Evolutionary conservation across 2,329 filamentous ascomycete genomes (phyloP), one percentile per base, ranked within the genome.

Genomic region (Neonectria punicea): DNA sequence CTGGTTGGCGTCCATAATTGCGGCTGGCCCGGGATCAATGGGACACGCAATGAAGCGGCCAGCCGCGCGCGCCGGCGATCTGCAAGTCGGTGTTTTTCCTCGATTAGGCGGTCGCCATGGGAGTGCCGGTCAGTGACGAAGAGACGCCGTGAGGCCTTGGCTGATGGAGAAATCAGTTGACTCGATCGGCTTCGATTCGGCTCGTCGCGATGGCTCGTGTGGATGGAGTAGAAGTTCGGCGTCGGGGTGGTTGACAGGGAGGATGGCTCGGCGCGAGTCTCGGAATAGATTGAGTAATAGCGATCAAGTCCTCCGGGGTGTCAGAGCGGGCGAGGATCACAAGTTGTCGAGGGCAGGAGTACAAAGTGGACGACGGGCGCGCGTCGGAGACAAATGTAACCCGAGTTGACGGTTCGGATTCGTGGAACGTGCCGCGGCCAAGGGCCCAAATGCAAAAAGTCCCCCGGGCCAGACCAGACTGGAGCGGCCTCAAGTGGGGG

Each of bases 61-160:
- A 73, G 74, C 72, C 73, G 72, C 73, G 73, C 66, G 67, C 63
- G 61, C 68, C 67, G 70, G 62, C 41, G 70, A 68, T 66, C 66
- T 66, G 64, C 57, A 57, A 70, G 62, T 66, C 58, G 65, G 66
- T 54, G 49, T 43, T 58, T 13, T 66, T 49, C 43, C 43, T 41
- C 20, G 61, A 61, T 66, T 72, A 74, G 63, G 61, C 34, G 57
- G 61, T 57, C 65, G 72, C 72, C 72, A 74, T 74, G 60, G 32
- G 67, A 59, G 61, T 49, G 30, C 47, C 41, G 36, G 13, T n/a
- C 43, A 20, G 20, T 8, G 41, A 53, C 55, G 51, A 43, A 54
- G 20, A 49, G 22, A 28, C 20, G 44, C 14, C 39, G 54, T 25
- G 53, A 41, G 34, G 22, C 46, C 55, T 22, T 66, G 28, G 20